Conservation (phyloP, 192 early-diverging fungal species). For the Backusella luteola region DNA sequence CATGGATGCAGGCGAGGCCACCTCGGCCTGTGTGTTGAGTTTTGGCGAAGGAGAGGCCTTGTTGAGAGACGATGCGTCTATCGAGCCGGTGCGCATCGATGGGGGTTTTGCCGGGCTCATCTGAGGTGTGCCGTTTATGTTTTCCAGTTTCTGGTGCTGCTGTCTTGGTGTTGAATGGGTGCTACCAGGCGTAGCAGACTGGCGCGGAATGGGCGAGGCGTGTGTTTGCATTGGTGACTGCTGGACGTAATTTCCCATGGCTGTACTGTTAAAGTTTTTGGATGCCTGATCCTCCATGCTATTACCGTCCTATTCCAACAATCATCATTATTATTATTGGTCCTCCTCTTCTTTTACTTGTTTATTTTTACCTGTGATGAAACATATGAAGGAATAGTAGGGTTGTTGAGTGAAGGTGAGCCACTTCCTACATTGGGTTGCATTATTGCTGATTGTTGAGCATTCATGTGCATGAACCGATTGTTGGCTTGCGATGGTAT, state of each 20-base stretch:
- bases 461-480: constrained; percentile 12
- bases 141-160: constrained; percentile 22
- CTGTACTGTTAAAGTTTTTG: not conserved
- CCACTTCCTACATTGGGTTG: constrained; percentile 10
- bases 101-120: constrained; percentile 7
- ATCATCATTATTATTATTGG: not conserved
- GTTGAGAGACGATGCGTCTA: not conserved
- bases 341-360: not conserved
- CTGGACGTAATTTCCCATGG: constrained; percentile 5
- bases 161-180: constrained; percentile 14
- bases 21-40: not conserved
- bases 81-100: not conserved
- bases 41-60: not conserved
- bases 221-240: constrained; percentile 13
- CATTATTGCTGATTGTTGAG: constrained; percentile 10
- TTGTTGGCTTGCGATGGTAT: constrained; percentile 7
- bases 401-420: constrained; percentile 9
- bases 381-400: constrained; percentile 1
- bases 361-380: constrained; percentile 9
- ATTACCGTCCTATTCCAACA: constrained; percentile 25
- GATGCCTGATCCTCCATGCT: constrained; percentile 39
- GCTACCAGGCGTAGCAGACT: constrained; percentile 14
- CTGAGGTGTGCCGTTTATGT: constrained; percentile 10
- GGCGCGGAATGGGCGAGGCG: constrained; percentile 12
- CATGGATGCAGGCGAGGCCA: not conserved